Conservation (phyloP, 2,329 filamentous ascomycete species). For the Claviceps quebecensis region DNA sequence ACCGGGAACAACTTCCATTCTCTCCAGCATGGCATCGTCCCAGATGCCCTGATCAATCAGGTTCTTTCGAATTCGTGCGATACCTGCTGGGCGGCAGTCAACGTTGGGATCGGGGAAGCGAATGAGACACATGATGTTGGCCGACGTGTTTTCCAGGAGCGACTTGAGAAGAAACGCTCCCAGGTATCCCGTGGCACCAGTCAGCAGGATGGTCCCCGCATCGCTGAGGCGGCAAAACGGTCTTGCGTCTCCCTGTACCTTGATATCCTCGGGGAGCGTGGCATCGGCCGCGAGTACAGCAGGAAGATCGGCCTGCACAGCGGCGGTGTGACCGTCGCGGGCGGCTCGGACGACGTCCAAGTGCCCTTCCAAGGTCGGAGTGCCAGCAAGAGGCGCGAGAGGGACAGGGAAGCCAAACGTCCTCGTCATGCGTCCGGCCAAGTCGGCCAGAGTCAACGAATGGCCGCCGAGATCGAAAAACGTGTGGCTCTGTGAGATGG, state of each 20-base stretch:
- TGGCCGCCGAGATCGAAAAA: slow-evolving; percentile 76
- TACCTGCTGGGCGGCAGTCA: slow-evolving; percentile 49
- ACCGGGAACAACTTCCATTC: slow-evolving; percentile 61
- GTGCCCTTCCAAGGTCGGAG: slow-evolving; percentile 59
- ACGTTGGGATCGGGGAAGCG: slow-evolving; percentile 55
- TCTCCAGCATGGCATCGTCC: slow-evolving; percentile 63
- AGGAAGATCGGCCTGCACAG: slow-evolving; percentile 62
- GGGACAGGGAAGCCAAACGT: slow-evolving; percentile 62
- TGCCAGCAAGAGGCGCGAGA: slow-evolving; percentile 55
- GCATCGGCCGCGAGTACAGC: slow-evolving; percentile 54
- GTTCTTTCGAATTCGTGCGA: slow-evolving; percentile 61
- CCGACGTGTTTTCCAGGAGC: slow-evolving; percentile 52
- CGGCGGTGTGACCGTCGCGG: slow-evolving; percentile 58
- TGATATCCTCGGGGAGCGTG: slow-evolving; percentile 55
- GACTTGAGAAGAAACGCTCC: slow-evolving; percentile 61
- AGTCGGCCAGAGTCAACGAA: slow-evolving; percentile 61
- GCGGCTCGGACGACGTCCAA: slow-evolving; percentile 56
- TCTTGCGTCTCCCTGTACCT: slow-evolving; percentile 35
- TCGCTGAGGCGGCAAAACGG: slow-evolving; percentile 46
- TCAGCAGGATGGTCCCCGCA: slow-evolving; percentile 56
- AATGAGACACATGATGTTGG: slow-evolving; percentile 58
- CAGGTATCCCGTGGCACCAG: slow-evolving; percentile 63
- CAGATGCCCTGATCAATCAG: slow-evolving; percentile 66
- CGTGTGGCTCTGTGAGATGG: slow-evolving; percentile 56
- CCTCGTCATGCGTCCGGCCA: slow-evolving; percentile 55